These are phyloP conservation scores for Picea sitchensis DNA, from an alignment of 75 land plant genomes.

Conservation along the genomic window DNA sequence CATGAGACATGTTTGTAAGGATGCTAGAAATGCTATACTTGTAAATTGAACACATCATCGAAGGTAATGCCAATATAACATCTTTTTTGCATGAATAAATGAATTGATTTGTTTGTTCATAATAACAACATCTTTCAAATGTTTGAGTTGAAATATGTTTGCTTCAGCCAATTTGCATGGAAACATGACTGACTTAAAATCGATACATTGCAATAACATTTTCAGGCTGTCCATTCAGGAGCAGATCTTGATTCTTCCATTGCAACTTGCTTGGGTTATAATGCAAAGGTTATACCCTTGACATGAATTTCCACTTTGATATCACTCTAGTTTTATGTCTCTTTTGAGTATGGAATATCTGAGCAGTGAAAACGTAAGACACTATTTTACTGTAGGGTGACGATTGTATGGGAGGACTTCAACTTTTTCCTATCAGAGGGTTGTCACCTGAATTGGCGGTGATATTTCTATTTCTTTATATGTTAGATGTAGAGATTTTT, in stretches of 20 bases:
- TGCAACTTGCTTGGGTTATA: constrained; percentile 49
- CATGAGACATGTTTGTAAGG: neutral
- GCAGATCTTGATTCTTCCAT: constrained; percentile 60
- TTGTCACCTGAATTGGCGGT: constrained; percentile 6
- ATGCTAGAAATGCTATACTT: neutral
- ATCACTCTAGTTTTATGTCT: neutral
- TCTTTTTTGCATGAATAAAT: neutral
- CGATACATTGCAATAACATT: neutral
- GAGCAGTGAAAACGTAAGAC: neutral
- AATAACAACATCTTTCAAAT: neutral
- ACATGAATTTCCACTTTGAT: neutral
- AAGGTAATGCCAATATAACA: neutral
- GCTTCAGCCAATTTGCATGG: neutral
- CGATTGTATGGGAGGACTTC: constrained; percentile 7
- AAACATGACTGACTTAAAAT: neutral
- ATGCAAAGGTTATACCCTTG: neutral
- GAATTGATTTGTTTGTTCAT: neutral
- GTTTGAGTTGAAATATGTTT: neutral
- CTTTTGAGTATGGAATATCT: neutral
- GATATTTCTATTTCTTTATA: neutral
- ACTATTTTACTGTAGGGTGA: neutral
- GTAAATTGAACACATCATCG: neutral
- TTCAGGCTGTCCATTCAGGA: constrained; percentile 59
- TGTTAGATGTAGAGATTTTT: neutral
- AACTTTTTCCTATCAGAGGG: constrained; percentile 3